These are phyloP conservation scores for Neonectria coccinea DNA, from an alignment of 2,329 filamentous ascomycete genomes.

Conservation along the genomic window DNA sequence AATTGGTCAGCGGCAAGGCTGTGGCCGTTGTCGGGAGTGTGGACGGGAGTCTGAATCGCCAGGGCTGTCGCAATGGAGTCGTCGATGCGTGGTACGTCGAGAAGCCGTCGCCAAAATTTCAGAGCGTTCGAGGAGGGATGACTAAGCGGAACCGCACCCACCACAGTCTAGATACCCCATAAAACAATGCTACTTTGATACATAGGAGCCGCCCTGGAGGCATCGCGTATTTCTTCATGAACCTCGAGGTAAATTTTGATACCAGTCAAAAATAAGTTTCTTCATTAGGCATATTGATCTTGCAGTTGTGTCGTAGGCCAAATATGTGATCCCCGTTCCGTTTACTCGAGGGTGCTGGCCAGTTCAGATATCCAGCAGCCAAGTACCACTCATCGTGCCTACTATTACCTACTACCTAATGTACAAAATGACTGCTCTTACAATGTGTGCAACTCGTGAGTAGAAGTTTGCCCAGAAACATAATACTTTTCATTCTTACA, in stretches of 20 bases:
- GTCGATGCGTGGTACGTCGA: constrained; percentile 19
- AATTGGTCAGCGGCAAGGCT: constrained; percentile 20
- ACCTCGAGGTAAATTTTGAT: neutral
- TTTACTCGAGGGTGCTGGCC: constrained; percentile 22
- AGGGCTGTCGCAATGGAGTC: constrained; percentile 26
- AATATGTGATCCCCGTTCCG: constrained; percentile 20
- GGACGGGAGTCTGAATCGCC: constrained; percentile 25
- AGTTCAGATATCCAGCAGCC: constrained; percentile 7
- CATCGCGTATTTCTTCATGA: neutral
- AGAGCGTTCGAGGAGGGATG: constrained; percentile 28
- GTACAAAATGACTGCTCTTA: constrained; percentile 15
- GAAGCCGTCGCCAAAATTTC: constrained; percentile 41
- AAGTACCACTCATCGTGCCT: neutral
- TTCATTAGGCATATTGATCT: neutral
- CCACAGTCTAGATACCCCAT: constrained; percentile 2
- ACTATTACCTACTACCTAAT: constrained; percentile 10
- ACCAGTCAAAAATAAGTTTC: neutral
- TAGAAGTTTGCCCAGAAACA: neutral
- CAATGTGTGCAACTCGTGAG: neutral
- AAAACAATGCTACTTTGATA: constrained; percentile 26
- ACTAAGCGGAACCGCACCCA: constrained; percentile 31
- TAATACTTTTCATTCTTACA: neutral
- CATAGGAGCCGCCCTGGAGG: constrained; percentile 12
- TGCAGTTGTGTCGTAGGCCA: neutral
- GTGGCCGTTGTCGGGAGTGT: constrained; percentile 19